A percentile compares a stretch with the other conserved stretches of the same genome.
These are phyloP conservation scores for Hygrophila difformis DNA, from an alignment of 257 asterid species.

Conservation along the genomic window DNA sequence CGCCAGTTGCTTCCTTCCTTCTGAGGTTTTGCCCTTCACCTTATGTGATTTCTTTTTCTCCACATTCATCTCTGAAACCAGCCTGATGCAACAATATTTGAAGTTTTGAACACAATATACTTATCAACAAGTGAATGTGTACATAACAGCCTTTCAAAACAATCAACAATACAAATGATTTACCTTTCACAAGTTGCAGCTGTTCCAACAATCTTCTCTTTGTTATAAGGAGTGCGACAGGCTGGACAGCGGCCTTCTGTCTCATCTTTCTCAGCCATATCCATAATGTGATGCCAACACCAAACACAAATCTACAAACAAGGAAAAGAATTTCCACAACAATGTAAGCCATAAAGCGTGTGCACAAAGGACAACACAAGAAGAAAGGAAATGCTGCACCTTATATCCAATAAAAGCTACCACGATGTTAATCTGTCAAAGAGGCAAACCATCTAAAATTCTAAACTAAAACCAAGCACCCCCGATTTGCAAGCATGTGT, in stretches of 20 bases:
- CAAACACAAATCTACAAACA: constrained; percentile 78
- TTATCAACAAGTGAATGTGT: too few relatives aligned
- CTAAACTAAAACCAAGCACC: too few relatives aligned
- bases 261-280: constrained; percentile 95
- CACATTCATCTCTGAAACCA: constrained; percentile 60
- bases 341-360: constrained; percentile 10
- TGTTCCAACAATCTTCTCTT: constrained; percentile 90
- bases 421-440: too few relatives aligned
- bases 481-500: too few relatives aligned
- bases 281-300: constrained; percentile 99
- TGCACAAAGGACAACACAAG: not conserved
- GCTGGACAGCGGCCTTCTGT: constrained; percentile 98
- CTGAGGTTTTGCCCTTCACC: constrained; percentile 68
- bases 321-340: not conserved
- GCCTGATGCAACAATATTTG: constrained; percentile 34
- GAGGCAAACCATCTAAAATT: too few relatives aligned
- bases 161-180: not conserved
- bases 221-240: constrained; percentile 89
- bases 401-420: too few relatives aligned
- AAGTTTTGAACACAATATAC: too few relatives aligned
- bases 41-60: constrained; percentile 79
- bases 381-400: not conserved
- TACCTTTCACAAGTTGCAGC: constrained; percentile 77
- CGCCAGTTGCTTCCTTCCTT: constrained; percentile 84
- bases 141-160: too few relatives aligned